These are phyloP conservation scores for Zygosaccharomyces gambellarensis DNA, from an alignment of 805 yeast species.

Conservation along the genomic window DNA sequence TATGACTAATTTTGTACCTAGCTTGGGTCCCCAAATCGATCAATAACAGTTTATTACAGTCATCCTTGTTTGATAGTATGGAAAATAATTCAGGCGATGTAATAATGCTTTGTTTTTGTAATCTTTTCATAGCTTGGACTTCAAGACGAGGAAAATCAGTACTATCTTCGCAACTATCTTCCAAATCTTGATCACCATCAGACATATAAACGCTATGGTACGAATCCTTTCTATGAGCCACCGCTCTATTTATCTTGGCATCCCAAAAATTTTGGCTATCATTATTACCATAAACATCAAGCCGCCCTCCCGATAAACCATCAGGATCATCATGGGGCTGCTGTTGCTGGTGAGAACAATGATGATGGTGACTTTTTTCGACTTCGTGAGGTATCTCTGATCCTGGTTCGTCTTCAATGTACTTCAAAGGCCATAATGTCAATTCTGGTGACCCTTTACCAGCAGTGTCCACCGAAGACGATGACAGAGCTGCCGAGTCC, in stretches of 20 bases:
- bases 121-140: constrained; percentile 24
- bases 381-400: not conserved
- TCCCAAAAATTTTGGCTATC: constrained; percentile 8
- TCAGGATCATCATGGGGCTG: not conserved
- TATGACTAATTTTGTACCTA: constrained; percentile 33
- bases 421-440: constrained; percentile 7
- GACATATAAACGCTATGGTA: constrained; percentile 39
- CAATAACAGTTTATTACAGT: constrained; percentile 36
- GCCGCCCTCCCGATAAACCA: not conserved
- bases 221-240: constrained; percentile 37
- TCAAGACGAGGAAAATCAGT: constrained; percentile 17
- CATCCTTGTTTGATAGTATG: constrained; percentile 43
- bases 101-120: constrained; percentile 49
- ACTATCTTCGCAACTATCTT: constrained; percentile 4
- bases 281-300: not conserved
- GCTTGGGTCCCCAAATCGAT: constrained; percentile 39
- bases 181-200: constrained; percentile 26
- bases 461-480: constrained; percentile 4
- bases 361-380: constrained; percentile 1
- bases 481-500: constrained; percentile 7
- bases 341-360: constrained; percentile 1
- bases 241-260: constrained; percentile 13
- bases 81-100: constrained; percentile 41
- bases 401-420: not conserved
- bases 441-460: constrained; percentile 11